phyloP scores from a whole-genome alignment of 2,329 filamentous ascomycete species.

The Aspergillaceae sp. region DNA sequence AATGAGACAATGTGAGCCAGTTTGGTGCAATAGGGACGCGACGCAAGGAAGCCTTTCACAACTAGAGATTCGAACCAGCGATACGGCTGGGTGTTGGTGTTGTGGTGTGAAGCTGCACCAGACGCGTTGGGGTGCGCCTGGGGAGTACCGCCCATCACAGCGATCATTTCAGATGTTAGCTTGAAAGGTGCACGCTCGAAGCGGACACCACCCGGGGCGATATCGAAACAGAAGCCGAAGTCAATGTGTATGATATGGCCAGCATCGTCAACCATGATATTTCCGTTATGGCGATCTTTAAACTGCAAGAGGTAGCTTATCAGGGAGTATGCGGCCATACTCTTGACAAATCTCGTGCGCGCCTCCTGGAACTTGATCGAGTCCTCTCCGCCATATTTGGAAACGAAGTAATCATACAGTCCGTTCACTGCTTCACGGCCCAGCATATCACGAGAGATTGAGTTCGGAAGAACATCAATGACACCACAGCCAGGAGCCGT shows the following conservation, averaged over 20 bases:
- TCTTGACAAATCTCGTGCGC: constrained; percentile 95
- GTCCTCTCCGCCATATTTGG: constrained; percentile 94
- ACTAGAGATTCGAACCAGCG: constrained; percentile 94
- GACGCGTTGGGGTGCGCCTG: constrained; percentile 18
- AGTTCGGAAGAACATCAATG: constrained; percentile 95
- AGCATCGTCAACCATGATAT: constrained; percentile 98
- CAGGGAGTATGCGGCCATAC: constrained; percentile 96
- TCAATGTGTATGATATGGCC: constrained; percentile 98
- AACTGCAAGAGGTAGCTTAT: constrained; percentile 96
- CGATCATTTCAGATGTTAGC: constrained; percentile 92
- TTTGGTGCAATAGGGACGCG: constrained; percentile 77
- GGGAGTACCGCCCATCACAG: constrained; percentile 82
- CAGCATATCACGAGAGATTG: constrained; percentile 96
- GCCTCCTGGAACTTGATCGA: constrained; percentile 91
- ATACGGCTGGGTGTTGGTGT: constrained; percentile 74
- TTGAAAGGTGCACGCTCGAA: constrained; percentile 99
- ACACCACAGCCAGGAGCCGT: constrained; percentile 96
- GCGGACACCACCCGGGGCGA: constrained; percentile 89
- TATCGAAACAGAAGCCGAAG: constrained; percentile 99
- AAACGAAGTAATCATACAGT: constrained; percentile 95
- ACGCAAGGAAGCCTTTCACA: constrained; percentile 88
- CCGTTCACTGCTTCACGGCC: constrained; percentile 96
- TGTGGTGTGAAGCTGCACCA: constrained; percentile 27
- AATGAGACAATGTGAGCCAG: constrained; percentile 80
- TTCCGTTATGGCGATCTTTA: constrained; percentile 98